Base-by-base conservation (phyloP, 371 early-diverging fungal genomes). In the Mycotypha africana region DNA sequence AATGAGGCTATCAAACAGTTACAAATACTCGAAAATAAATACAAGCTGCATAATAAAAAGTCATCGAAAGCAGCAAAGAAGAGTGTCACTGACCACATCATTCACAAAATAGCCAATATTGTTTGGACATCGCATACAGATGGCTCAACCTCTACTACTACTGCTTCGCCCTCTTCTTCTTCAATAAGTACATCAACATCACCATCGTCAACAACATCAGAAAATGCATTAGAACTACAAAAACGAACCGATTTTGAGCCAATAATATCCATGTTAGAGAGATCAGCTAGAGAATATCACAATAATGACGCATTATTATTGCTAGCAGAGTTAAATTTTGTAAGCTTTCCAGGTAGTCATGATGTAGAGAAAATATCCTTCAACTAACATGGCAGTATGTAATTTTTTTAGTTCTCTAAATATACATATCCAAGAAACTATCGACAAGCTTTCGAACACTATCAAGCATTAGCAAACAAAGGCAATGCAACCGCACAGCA, bases 401-500 rank as follows among this genome's bases (percentile, higher is more conserved):
- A n/a, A n/a, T n/a, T n/a, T n/a, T n/a, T n/a, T n/a, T 34, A 71
- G 74, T 76, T 80, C 55, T 78, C 80, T 3, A 73, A 78, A 47
- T 85, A 82, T 45, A 65, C 68, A 17, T 53, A 68, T 22, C 76
- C 72, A 0, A 70, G 80, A 22, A 73, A 88, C 51, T 62, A 81
- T 25, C 45, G 55, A 0, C 42, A 63, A 25, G 87, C 91, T 14
- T 82, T 81, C 34, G 55, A 65, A 20, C 77, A 79, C 42, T 88
- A 82, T 51, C 50, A 63, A 38, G 44, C 63, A 41, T 58, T 88
- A 36, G 85, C 87, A 0, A 58, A 67, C 17, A 47, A 53, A 19
- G 97, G 95, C 31, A 86, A 92, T 55, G 76, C 90, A 4, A 78
- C 84, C 4, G 96, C 92, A 12, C 97, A 93, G 55, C 84, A 90